Base-by-base conservation (phyloP, 768 basidiomycete species). In the Pleurotus citrinopileatus region DNA sequence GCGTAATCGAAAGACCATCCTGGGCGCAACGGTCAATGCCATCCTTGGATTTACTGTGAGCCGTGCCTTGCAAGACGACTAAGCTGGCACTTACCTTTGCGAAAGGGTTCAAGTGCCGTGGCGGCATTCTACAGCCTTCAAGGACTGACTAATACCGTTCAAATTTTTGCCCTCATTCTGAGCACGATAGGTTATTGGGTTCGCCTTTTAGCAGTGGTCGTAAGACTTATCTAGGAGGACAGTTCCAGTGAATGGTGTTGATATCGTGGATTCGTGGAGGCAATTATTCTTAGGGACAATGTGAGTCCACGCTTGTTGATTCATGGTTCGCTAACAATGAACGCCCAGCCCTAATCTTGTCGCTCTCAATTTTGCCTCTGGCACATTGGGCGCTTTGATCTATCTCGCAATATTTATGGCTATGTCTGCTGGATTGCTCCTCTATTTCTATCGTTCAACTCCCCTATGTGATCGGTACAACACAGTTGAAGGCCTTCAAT, bases 111-210 rank as follows among this genome's bases (percentile, higher is more conserved):
- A 2, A 88, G 85, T 64, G 79, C 77, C 22, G 68, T 88, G 29
- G 80, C 85, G 3, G 77, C 80, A 0, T 87, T 81, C 59, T 90
- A 89, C 61, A 87, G 86, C 63, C 64, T 88, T 19, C 83, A 86
- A 61, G 86, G 87, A 36, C 71, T 89, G 8, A 73, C 81, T 50
- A 86, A 86, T 57, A 86, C 82, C 0, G 66, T 89, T 0, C 87
- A 90, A 61, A 76, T 89, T 29, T 87, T 89, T 65, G 86, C 87
- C 0, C 69, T 90, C 23, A 75, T 90, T 40, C 65, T 90, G 54
- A 82, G 77, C 54, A 87, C 86, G 2, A 78, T 88, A 56, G 78
- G 87, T 87, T 60, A 36, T 69, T 6, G 15, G 27, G 10, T 15
- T 12, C 47, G 2, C 17, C 13, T 46, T 28, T 32, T 12, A 40